Evolutionary conservation across 306 rosid species (phyloP).

Genomic region (Sesbania bispinosa): DNA sequence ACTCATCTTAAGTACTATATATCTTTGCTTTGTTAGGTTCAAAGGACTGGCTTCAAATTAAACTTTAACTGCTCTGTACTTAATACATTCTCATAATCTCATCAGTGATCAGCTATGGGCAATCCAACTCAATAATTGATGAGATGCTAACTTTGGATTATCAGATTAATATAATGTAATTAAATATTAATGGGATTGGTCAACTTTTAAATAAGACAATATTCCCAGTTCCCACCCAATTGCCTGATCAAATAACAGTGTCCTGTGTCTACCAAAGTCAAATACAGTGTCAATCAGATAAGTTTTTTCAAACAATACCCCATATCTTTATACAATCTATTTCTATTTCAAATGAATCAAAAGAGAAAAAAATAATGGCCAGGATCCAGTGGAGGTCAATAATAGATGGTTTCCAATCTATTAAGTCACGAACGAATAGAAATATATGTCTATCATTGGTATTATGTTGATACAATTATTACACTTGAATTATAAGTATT

Average conservation of each 20-base stretch:
- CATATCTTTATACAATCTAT: not conserved
- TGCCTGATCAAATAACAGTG: not conserved
- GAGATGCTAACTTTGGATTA: not conserved
- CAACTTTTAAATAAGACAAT: not conserved
- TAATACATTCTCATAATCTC: not conserved
- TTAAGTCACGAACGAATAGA: not conserved
- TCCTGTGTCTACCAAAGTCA: no score
- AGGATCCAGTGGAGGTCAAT: not conserved
- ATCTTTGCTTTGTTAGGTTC: no score
- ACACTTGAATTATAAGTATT: slow-evolving; percentile 2
- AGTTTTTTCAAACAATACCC: not conserved
- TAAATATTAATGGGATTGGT: not conserved
- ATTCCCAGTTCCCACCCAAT: not conserved
- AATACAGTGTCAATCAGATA: not conserved
- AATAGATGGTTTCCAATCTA: not conserved
- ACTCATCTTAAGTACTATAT: no score
- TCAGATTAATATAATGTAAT: not conserved
- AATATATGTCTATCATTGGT: not conserved
- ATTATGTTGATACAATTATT: not conserved
- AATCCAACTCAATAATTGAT: not conserved
- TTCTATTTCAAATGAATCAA: not conserved
- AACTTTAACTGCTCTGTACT: not conserved
- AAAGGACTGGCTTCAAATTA: no score
- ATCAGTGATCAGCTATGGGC: not conserved
- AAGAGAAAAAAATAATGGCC: not conserved